phyloP scores from a whole-genome alignment of 441 rosid species.

The Heliophila coronopifolia region DNA sequence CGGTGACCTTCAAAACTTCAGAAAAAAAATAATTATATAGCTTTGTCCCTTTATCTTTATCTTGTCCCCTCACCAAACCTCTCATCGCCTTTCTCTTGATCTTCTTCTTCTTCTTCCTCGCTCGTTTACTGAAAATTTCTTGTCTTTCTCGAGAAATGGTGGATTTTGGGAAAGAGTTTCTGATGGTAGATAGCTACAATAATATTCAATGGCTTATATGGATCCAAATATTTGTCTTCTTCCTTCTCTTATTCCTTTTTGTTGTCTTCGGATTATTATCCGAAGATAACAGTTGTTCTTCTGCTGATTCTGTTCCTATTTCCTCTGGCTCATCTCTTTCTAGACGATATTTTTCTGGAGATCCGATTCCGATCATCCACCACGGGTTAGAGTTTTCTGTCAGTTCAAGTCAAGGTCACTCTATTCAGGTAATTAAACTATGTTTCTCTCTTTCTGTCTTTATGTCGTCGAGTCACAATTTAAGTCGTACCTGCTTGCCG shows the following conservation, averaged over 20 bases:
- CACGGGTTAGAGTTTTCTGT: constrained; percentile 23
- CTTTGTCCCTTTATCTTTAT: constrained; percentile 19
- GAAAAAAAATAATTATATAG: constrained; percentile 12
- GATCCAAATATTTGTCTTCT: constrained; percentile 32
- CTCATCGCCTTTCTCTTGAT: constrained; percentile 11
- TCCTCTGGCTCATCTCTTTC: constrained; percentile 19
- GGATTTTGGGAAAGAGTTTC: constrained; percentile 11
- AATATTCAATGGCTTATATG: constrained; percentile 29
- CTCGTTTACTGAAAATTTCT: not conserved
- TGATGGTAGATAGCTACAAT: constrained; percentile 19
- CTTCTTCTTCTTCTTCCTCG: constrained; percentile 15
- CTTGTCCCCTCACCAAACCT: constrained; percentile 1
- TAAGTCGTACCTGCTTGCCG: not conserved
- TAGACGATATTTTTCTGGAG: constrained; percentile 13
- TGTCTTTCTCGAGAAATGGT: not conserved
- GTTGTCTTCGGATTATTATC: constrained; percentile 18
- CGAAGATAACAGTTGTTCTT: not conserved
- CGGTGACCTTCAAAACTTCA: not conserved
- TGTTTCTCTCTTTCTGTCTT: not conserved
- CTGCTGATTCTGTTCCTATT: constrained; percentile 22
- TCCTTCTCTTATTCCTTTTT: constrained; percentile 27
- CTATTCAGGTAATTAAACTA: too few species aligned
- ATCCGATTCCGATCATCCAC: constrained; percentile 20
- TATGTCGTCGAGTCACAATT: not conserved
- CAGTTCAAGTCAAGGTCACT: constrained; percentile 29